These are phyloP conservation scores for Coelastrella sp. DNA, from an alignment of 139 green algal species.

Conservation along the genomic window DNA sequence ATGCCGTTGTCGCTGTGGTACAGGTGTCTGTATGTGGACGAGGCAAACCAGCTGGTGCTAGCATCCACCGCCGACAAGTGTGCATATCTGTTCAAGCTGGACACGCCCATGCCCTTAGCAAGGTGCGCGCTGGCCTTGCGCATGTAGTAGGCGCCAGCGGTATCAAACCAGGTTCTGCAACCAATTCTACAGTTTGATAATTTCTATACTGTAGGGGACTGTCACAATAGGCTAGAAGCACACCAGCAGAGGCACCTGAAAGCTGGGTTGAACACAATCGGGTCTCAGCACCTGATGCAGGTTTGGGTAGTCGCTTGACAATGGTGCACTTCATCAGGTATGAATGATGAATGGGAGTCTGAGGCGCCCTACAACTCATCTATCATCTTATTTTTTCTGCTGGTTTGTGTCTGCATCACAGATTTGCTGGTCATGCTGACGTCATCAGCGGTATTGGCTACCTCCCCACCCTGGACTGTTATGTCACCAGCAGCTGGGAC, in stretches of 20 bases:
- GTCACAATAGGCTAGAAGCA: too few species aligned
- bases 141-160: background rate
- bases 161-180: background rate
- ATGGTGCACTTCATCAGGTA: too few species aligned
- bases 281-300: too few species aligned
- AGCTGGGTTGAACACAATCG: too few species aligned
- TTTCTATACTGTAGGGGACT: too few species aligned
- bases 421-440: constrained; percentile 73
- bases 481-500: constrained; percentile 62
- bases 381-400: background rate
- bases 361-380: too few species aligned
- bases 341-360: too few species aligned
- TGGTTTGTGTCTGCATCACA: constrained; percentile 1
- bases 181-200: background rate
- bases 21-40: constrained; percentile 76
- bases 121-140: constrained; percentile 23
- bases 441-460: constrained; percentile 71
- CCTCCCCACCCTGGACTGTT: constrained; percentile 64
- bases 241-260: too few species aligned
- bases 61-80: constrained; percentile 70
- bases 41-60: constrained; percentile 68
- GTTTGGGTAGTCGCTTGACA: too few species aligned
- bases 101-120: constrained; percentile 58
- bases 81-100: constrained; percentile 65
- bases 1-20: background rate